Base-by-base conservation (phyloP, 495 filamentous ascomycete genomes). In the Penicillium simplicissimum region DNA sequence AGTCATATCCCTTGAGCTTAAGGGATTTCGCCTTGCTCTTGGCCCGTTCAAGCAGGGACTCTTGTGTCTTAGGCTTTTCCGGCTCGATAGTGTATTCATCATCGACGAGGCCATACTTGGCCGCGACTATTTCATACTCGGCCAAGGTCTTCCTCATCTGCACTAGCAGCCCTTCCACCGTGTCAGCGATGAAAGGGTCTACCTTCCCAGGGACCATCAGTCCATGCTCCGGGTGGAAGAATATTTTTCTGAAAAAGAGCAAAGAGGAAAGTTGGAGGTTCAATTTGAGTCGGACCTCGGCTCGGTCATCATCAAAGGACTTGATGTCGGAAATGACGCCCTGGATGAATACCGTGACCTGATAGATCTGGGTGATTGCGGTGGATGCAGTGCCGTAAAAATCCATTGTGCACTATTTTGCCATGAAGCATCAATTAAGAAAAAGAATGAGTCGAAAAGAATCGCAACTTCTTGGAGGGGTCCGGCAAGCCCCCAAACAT, bases 301-400 rank as follows among this genome's bases (percentile, higher is more conserved):
- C 55, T 17, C 64, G 63, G 54, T 69, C 63, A 31, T 69, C 67
- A 28, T 67, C 67, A 36, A 63, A 67, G n/a, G 60, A 14, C 51
- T 67, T 64, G 56, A 64, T 45, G 54, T 66, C 64, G 36, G 64
- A 61, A 25, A 69, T 60, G 36, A 69, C 57, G 17, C 67, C 67
- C 42, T 67, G 57, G 38, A 69, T 67, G 45, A 69, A 69, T n/a
- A 69, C 58, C 3, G 67, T 67, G 25, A 67, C 64, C 19, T 63
- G 57, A 34, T 63, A 63, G n/a, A 64, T 52, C 37, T 69, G 63
- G 23, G 60, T 63, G 14, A 67, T 63, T 21, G 58, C 67, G 9
- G 63, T 67, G 6, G 53, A 48, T 8, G 66, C 66, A 19, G 67
- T 69, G 10, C 63, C 63, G 47, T 69, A 69, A 15, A 69, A 42